These are phyloP conservation scores for Beta macrorhiza DNA, from an alignment of 179 eudicot genomes.

Conservation along the genomic window DNA sequence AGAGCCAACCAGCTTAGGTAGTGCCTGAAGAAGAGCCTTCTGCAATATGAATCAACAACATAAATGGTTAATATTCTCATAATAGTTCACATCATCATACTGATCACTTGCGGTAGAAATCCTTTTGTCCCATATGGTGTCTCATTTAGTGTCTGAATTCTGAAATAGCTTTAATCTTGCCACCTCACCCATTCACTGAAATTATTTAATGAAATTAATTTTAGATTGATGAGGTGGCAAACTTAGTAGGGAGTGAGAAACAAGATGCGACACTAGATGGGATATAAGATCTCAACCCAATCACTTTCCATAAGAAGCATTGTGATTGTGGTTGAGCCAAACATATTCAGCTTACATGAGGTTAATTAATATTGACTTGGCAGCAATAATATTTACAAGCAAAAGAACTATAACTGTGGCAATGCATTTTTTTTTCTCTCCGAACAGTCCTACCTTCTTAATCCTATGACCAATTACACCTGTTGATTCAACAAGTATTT, in stretches of 20 bases:
- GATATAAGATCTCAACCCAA: too few species aligned
- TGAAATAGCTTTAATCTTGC: too few species aligned
- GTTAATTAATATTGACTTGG: neutral
- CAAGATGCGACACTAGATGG: too few species aligned
- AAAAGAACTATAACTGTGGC: neutral
- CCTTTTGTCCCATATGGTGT: too few species aligned
- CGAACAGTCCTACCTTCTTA: conserved; percentile 58
- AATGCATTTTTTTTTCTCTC: neutral
- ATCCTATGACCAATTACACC: conserved; percentile 97
- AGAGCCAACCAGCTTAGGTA: conserved; percentile 66
- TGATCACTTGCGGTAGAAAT: neutral
- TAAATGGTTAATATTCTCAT: conserved; percentile 13
- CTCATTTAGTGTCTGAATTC: too few species aligned
- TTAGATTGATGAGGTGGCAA: too few species aligned
- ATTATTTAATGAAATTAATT: too few species aligned
- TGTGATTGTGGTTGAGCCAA: neutral
- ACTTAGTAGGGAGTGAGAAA: too few species aligned
- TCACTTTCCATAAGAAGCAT: too few species aligned
- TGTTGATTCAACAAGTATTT: conserved; percentile 89
- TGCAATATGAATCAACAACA: conserved; percentile 37
- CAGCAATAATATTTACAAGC: neutral
- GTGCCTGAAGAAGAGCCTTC: conserved; percentile 78
- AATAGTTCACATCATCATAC: neutral
- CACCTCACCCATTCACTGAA: too few species aligned
- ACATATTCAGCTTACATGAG: neutral